Base-by-base conservation (phyloP, 176 grass and related monocot genomes). In the Eremochloa ophiuroides region DNA sequence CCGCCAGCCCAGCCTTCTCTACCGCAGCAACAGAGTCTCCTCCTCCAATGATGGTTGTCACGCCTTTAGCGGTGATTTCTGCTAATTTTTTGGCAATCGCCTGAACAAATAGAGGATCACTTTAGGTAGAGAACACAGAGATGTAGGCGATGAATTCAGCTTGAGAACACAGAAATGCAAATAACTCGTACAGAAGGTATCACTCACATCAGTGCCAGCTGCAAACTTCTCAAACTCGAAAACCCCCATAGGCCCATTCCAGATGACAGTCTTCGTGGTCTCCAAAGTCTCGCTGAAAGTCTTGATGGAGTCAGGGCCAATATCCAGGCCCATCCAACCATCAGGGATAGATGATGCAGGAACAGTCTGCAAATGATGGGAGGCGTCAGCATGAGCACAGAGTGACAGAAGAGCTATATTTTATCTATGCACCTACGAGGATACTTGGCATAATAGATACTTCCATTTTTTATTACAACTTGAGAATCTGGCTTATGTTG, bases 191-290 rank as follows among this genome's bases (percentile, higher is more conserved):
- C 13, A 29, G 9, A 69, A 72, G 44, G 11, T 34, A 14, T n/a
- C 29, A 75, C 81, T 88, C 79, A 96, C 93, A 48, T 96, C 90
- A 41, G 90, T 96, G 65, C 93, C 93, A 65, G 67, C 76, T 7
- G 90, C 93, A n/a, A 96, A 96, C 73, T 96, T 93, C 43, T 96
- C 93, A 43, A 96, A 96, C 77, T 96, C 93, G 4, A 96, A 96
- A 33, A 96, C 93, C 70, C 93, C 93, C 93, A 96, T 96, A 26
- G 93, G 93, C 31, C 93, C 90, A 15, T 96, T 96, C 93, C 93
- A 96, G 67, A 96, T 96, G 20, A 96, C 78, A 34, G 90, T 93
- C 80, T 87, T 68, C 29, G 85, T 88, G 40, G 87, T 90, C 26
- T 86, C 85, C 80, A 96, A 84, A 7, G 83, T 70, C 78, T 88